Evolutionary conservation across 345 rosid species (phyloP), one percentile per base, ranked within the genome.

Genomic region (Clarkia xantiana): DNA sequence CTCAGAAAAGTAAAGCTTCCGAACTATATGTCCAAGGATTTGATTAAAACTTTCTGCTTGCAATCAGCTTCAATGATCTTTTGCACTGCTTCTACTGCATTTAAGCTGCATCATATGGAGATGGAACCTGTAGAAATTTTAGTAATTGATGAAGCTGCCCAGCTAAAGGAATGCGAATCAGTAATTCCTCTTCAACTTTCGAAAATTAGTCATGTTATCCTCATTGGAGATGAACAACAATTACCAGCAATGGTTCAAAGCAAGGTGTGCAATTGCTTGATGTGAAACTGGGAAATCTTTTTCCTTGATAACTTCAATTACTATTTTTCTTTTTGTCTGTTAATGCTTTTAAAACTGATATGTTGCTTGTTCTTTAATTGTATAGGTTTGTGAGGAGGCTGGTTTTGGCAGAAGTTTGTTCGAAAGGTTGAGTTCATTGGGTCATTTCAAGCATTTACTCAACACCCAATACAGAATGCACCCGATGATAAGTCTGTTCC

Each of bases 381-480:
- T 23, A 2, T 56, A 81, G 89, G 60, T 67, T 65, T 69, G 65
- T 10, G 45, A 4, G 1, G 29, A 12, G 45, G 82, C 63, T 3
- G 64, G 63, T 12, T 73, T 79, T 0, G 76, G 94, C 11, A 75
- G 84, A 64, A 85, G 94, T 64, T 73, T 81, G 49, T 81, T 81
- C 53, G 78, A 76, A 38, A 79, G 94, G 58, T 56, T 84, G 58
- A 75, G 57, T 34, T 8, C 50, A 0, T 54, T 78, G 39, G 78
- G 71, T 11, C 67, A 78, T 14, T 0, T 57, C 2, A 81, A 71
- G 43, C 82, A 80, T 38, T 71, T 76, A 19, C 54, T 86, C 6
- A 54, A 73, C 47, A 68, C 67, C 36, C 95, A 82, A 56, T 79
- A 82, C 58, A 62, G 95, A 17, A 86, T 86, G 95, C 95, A 86